Conservation (phyloP, 2,329 filamentous ascomycete genomes). For the Myriosclerotinia curreyana region DNA sequence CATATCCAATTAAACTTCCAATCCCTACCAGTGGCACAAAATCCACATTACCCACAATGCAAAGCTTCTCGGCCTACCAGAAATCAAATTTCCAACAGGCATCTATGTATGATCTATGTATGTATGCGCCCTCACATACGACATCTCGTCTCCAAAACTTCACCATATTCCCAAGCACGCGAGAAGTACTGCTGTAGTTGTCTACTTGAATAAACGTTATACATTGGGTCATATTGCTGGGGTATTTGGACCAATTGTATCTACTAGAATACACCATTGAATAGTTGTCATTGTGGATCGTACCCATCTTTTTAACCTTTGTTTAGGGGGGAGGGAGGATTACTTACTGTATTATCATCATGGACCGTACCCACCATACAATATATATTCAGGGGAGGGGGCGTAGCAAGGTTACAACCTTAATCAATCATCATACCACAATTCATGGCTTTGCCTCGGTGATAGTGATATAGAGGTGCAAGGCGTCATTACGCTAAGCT, state of each 20-base stretch:
- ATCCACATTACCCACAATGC: conserved; percentile 3
- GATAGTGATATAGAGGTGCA: background rate
- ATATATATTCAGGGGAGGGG: too few species aligned
- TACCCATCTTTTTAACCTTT: too few species aligned
- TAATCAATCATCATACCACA: background rate
- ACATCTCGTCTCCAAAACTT: background rate
- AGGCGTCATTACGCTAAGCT: background rate
- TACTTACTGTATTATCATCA: too few species aligned
- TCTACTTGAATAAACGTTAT: too few species aligned
- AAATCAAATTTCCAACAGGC: background rate
- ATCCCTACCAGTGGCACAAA: too few species aligned
- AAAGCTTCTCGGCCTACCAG: background rate
- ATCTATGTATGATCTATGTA: conserved; percentile 2
- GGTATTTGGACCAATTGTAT: too few species aligned
- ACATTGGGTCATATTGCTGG: too few species aligned
- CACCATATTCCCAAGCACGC: background rate
- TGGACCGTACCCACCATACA: too few species aligned
- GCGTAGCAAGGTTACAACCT: background rate
- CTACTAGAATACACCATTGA: too few species aligned
- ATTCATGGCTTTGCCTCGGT: conserved; percentile 12
- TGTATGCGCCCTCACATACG: background rate
- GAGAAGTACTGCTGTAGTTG: too few species aligned
- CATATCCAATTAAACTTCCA: conserved; percentile 1
- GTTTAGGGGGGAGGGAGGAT: too few species aligned
- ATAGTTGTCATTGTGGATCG: too few species aligned